Conservation (phyloP, 441 rosid genomes). For the Aleurites moluccanus region DNA sequence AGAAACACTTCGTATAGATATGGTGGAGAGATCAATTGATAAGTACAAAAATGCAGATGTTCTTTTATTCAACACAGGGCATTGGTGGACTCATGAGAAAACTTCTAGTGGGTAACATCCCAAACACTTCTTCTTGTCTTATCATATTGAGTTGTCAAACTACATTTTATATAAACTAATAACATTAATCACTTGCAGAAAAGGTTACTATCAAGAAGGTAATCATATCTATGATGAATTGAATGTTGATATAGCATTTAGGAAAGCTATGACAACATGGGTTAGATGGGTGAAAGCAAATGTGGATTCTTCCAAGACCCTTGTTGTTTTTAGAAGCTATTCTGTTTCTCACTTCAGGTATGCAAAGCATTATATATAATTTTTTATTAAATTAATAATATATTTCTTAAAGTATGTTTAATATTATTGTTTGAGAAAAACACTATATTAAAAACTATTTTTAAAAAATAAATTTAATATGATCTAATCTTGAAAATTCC, state of each 20-base stretch:
- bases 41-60: constrained; percentile 59
- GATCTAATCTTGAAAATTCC: too few relatives aligned
- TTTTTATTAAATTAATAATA: background rate
- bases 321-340: constrained; percentile 65
- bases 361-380: background rate
- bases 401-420: too few relatives aligned
- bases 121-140: background rate
- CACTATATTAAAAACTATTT: too few relatives aligned
- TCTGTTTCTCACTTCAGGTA: constrained; percentile 69
- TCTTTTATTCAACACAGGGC: constrained; percentile 69
- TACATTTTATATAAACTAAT: background rate
- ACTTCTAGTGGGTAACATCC: constrained; percentile 55
- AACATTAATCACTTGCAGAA: constrained; percentile 33
- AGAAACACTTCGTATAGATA: constrained; percentile 64
- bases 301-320: constrained; percentile 51
- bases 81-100: constrained; percentile 92
- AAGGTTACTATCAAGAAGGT: constrained; percentile 72
- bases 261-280: constrained; percentile 69
- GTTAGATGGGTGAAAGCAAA: constrained; percentile 68
- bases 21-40: constrained; percentile 50
- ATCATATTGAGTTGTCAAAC: background rate
- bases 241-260: constrained; percentile 53
- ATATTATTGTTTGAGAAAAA: too few relatives aligned
- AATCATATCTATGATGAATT: constrained; percentile 46
- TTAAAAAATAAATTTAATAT: too few relatives aligned